phyloP scores from a whole-genome alignment of 176 grass and related monocot genomes.

The Juncus effusus region DNA sequence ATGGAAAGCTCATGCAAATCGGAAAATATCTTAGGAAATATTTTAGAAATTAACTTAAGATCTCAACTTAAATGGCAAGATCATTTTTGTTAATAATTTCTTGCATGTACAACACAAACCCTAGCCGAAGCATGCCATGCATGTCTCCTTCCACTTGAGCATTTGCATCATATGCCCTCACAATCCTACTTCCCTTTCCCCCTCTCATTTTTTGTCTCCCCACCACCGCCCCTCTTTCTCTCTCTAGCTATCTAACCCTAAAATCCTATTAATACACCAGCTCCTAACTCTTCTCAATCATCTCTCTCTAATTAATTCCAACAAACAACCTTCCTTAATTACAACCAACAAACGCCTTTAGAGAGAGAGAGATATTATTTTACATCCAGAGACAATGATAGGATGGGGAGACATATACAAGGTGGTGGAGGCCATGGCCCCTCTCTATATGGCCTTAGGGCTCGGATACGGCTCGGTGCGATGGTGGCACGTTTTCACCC shows the following conservation, averaged over 20 bases:
- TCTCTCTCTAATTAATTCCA: slow-evolving; percentile 4
- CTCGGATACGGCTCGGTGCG: slow-evolving; percentile 76
- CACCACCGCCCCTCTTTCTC: background rate
- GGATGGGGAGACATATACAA: slow-evolving; percentile 74
- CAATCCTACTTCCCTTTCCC: slow-evolving; percentile 15
- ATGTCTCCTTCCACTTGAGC: slow-evolving; percentile 24
- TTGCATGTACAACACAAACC: background rate
- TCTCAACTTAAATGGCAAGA: too few relatives aligned
- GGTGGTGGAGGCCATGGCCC: slow-evolving; percentile 72
- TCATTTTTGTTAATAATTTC: slow-evolving; percentile 11
- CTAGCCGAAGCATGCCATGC: background rate
- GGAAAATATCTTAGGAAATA: background rate
- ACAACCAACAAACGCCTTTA: slow-evolving; percentile 7
- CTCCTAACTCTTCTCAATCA: slow-evolving; percentile 4
- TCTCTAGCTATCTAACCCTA: background rate
- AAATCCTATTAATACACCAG: slow-evolving; percentile 16
- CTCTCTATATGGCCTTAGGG: slow-evolving; percentile 79
- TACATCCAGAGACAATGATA: slow-evolving; percentile 48
- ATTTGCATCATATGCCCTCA: slow-evolving; percentile 15
- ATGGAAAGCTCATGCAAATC: background rate
- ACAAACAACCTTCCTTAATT: background rate
- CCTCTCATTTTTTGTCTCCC: background rate
- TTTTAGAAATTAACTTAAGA: too few relatives aligned
- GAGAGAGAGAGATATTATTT: background rate
- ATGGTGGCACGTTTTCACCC: slow-evolving; percentile 91